Conservation (phyloP, 495 filamentous ascomycete species). For the Halenospora varia region DNA sequence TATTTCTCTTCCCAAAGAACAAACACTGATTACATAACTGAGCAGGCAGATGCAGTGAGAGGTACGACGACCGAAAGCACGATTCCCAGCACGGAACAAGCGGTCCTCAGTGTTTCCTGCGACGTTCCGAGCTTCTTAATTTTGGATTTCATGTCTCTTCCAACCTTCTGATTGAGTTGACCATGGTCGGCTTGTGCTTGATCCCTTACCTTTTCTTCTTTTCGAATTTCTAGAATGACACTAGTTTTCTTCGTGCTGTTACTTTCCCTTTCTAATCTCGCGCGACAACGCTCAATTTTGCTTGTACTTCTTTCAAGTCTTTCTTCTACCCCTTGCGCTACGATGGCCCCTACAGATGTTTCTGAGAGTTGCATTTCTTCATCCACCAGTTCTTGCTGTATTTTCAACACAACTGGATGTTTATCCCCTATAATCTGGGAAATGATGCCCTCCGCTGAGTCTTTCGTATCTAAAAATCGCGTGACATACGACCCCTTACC, state of each 20-base stretch:
- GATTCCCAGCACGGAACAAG: not conserved
- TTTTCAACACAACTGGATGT: slow-evolving; percentile 19
- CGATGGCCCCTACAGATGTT: slow-evolving; percentile 20
- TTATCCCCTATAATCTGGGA: slow-evolving; percentile 23
- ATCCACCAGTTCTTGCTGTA: slow-evolving; percentile 29
- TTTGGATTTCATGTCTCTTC: not conserved
- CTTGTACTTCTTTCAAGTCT: not conserved
- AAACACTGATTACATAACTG: not conserved
- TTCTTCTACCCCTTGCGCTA: not conserved
- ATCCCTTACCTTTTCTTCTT: not conserved
- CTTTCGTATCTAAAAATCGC: slow-evolving; percentile 25
- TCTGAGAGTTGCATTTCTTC: slow-evolving; percentile 21
- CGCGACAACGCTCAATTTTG: not conserved
- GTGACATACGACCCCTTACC: slow-evolving; percentile 21
- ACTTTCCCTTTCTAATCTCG: not conserved
- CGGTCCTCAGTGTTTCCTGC: not conserved
- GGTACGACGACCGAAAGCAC: not conserved
- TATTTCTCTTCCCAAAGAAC: too few relatives aligned
- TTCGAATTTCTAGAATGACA: not conserved
- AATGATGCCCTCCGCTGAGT: slow-evolving; percentile 24
- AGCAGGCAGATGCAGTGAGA: not conserved
- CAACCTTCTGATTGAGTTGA: not conserved
- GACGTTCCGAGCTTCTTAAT: not conserved
- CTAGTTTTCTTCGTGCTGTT: not conserved
- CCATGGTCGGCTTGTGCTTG: not conserved